Evolutionary conservation across 208 protist genomes (phyloP).

Genomic region (Trichomonas tenax): DNA sequence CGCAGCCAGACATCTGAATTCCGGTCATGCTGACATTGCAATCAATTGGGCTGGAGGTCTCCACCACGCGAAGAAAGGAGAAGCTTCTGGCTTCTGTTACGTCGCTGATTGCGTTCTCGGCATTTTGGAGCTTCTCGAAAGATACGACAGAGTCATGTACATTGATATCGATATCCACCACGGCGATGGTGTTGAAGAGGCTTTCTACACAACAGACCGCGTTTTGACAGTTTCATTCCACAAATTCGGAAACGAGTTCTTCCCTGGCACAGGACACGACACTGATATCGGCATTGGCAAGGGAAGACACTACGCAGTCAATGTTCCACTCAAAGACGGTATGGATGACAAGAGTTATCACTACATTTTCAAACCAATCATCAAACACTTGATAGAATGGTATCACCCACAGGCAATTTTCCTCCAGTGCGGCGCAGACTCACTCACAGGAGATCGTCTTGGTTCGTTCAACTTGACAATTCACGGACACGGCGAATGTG

Average conservation of each 20-base stretch:
- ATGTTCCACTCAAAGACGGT: constrained; percentile 77
- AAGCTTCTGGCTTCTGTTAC: constrained; percentile 77
- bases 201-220: constrained; percentile 88
- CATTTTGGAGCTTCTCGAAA: constrained; percentile 68
- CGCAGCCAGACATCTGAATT: constrained; percentile 38
- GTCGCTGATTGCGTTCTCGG: constrained; percentile 74
- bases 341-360: constrained; percentile 67
- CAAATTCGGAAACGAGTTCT: constrained; percentile 75
- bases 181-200: constrained; percentile 84
- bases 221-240: constrained; percentile 80
- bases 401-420: constrained; percentile 83
- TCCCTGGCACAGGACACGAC: constrained; percentile 81
- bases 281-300: constrained; percentile 60
- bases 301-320: constrained; percentile 64
- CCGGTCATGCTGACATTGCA: constrained; percentile 48
- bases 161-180: constrained; percentile 99
- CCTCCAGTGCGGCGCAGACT: constrained; percentile 95
- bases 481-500: constrained; percentile 53
- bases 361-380: constrained; percentile 71
- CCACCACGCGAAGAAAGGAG: constrained; percentile 65
- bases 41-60: constrained; percentile 69
- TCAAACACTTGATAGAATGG: constrained; percentile 67
- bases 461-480: constrained; percentile 82
- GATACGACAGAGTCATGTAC: constrained; percentile 74
- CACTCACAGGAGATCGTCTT: constrained; percentile 82